Evolutionary conservation across 2,329 filamentous ascomycete genomes (phyloP), one percentile per base, ranked within the genome.

Genomic region (Aureobasidium sp.): DNA sequence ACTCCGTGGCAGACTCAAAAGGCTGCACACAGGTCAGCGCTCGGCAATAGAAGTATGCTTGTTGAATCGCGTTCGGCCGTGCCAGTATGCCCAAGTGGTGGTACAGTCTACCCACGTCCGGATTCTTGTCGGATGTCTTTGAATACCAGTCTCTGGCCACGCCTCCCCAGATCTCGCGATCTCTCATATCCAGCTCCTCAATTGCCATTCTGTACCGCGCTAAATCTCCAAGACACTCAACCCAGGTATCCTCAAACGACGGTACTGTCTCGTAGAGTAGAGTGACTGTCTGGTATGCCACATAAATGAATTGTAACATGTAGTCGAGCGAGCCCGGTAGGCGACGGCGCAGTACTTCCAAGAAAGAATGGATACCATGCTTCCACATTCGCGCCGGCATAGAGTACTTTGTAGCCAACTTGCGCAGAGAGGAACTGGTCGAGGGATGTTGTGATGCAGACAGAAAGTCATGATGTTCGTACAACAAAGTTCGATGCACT

Each of bases 361-460:
- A 56, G 53, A 69, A 69, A 1, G 65, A 63, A 45, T 70, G 89
- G 3, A 97, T 96, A 0, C 88, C 91, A 61, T 95, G 88, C 0
- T 88, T 78, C 93, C 93, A 97, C 87, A 97, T 93, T 0, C 91
- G 75, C 0, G 88, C 89, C 0, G 91, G 90, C 88, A 97, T 96
- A 0, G 83, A 83, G 60, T 95, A 95, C 57, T 93, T 93, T 0
- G 79, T 78, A 0, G 90, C 85, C 0, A 96, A 68, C 0, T 80
- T 74, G 3, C 79, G 77, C 0, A 97, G 66, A 0, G 84, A 80
- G 0, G 76, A 75, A 21, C 78, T 86, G 0, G 89, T 88, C 0
- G 84, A 85, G 0, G 89, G 90, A 63, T 97, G 90, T 60, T 96
- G 90, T 0, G 82, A 87, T 0, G 90, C 90, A 1, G 95, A 72